phyloP scores from a whole-genome alignment of 2,329 filamentous ascomycete genomes.

The Coleophoma crateriformis region DNA sequence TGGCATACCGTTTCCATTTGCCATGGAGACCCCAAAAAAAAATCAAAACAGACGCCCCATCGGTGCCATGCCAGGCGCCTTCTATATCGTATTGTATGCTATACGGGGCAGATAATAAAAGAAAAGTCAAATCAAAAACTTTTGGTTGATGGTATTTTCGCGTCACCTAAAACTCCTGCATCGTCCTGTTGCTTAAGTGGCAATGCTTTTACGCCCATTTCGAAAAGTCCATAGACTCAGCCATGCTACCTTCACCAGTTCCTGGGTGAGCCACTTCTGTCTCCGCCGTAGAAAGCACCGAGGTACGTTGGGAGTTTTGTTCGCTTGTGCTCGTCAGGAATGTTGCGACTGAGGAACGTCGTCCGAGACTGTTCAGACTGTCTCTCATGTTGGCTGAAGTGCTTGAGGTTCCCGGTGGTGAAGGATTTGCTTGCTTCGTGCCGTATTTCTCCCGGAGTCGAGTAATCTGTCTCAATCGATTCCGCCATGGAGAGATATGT shows the following conservation, averaged over 20 bases:
- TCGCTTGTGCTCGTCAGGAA: constrained; percentile 56
- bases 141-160: too few relatives aligned
- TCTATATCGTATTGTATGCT: too few relatives aligned
- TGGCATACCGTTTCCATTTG: too few relatives aligned
- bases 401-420: constrained; percentile 26
- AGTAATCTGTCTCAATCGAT: constrained; percentile 78
- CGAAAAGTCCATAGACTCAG: constrained; percentile 27
- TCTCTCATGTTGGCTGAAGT: constrained; percentile 43
- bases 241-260: constrained; percentile 21
- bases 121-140: too few relatives aligned
- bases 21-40: too few relatives aligned
- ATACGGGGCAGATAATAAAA: too few relatives aligned
- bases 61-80: too few relatives aligned
- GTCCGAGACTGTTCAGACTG: constrained; percentile 50
- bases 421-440: constrained; percentile 30
- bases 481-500: constrained; percentile 85
- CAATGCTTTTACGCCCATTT: constrained; percentile 19
- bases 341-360: constrained; percentile 59
- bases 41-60: too few relatives aligned
- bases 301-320: constrained; percentile 51
- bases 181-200: too few relatives aligned
- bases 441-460: constrained; percentile 67
- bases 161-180: too few relatives aligned
- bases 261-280: constrained; percentile 36
- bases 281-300: constrained; percentile 49